Percentiles rank a stretch among this genome's conserved stretches.
phyloP scores from a whole-genome alignment of 768 basidiomycete genomes.

The Auricularia sp. region DNA sequence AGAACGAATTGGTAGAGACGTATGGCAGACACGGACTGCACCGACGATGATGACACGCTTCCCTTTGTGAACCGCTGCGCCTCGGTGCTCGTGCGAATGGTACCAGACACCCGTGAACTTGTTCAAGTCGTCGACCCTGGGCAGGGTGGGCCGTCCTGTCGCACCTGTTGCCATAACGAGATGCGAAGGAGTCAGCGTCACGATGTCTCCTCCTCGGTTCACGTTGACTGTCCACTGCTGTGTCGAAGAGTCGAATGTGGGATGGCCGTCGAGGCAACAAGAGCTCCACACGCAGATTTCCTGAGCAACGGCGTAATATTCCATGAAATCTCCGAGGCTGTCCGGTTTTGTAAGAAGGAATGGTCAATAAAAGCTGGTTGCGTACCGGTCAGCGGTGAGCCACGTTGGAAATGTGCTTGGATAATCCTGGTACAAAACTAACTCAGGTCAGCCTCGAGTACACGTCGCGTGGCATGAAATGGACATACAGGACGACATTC shows the following conservation, averaged over 20 bases:
- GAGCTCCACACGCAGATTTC: constrained; percentile 36
- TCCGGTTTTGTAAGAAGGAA: not conserved
- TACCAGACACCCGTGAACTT: constrained; percentile 20
- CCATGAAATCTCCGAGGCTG: constrained; percentile 36
- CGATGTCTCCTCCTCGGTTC: constrained; percentile 17
- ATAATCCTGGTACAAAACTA: constrained; percentile 31
- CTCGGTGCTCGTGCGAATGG: not conserved
- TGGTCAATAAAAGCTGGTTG: not conserved
- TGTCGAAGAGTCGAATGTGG: constrained; percentile 23
- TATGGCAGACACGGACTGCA: constrained; percentile 13
- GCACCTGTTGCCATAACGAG: constrained; percentile 31
- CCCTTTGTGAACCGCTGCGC: constrained; percentile 14
- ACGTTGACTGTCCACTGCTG: constrained; percentile 28
- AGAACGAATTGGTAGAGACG: constrained; percentile 16
- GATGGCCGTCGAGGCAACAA: constrained; percentile 21
- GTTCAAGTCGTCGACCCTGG: constrained; percentile 16
- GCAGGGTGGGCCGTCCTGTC: constrained; percentile 26
- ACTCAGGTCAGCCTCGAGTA: not conserved
- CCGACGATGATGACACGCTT: constrained; percentile 32
- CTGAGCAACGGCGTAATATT: constrained; percentile 29
- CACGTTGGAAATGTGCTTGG: constrained; percentile 32
- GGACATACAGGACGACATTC: not conserved
- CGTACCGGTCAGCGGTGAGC: constrained; percentile 23
- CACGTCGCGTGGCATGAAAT: no score
- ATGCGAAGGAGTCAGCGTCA: constrained; percentile 27